Evolutionary conservation across 257 asterid genomes (phyloP).

Genomic region (Scutellaria galericulata): DNA sequence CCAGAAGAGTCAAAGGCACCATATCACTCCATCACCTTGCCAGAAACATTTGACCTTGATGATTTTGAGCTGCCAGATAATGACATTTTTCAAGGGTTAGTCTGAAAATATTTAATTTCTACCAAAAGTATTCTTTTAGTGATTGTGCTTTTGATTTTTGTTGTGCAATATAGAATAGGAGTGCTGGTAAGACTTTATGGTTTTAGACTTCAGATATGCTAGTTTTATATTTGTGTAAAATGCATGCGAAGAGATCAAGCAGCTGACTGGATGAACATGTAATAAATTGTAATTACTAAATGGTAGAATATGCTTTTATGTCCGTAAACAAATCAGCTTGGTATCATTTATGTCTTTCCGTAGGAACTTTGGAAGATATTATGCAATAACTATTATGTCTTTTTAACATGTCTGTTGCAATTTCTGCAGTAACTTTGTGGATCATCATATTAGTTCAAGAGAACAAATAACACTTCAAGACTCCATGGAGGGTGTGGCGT

Average conservation of each 20-base stretch:
- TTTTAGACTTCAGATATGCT: not conserved
- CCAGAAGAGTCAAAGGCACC: conserved; percentile 99
- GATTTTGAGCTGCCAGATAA: conserved; percentile 98
- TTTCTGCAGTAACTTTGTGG: conserved; percentile 85
- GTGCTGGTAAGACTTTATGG: conserved; percentile 4
- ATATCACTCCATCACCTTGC: conserved; percentile 95
- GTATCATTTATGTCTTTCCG: not conserved
- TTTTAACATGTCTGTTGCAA: conserved; percentile 36
- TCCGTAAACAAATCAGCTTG: conserved; percentile 9
- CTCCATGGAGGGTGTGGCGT: conserved; percentile 77
- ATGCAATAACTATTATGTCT: not conserved
- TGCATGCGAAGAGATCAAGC: conserved; percentile 10
- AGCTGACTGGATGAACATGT: conserved; percentile 20
- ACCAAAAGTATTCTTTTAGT: conserved; percentile 8
- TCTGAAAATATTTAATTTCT: conserved; percentile 31
- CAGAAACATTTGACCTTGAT: conserved; percentile 98
- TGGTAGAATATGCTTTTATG: conserved; percentile 13
- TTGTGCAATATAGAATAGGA: conserved; percentile 10
- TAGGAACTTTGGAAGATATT: not conserved
- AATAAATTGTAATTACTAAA: conserved; percentile 2
- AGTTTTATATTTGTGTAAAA: not conserved
- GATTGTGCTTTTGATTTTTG: conserved; percentile 8
- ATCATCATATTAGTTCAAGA: conserved; percentile 96
- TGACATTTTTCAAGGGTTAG: conserved; percentile 89
- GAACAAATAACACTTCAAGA: conserved; percentile 99